Evolutionary conservation across 163 green algal species (phyloP).

Genomic region (Smithsoniella earleae): DNA sequence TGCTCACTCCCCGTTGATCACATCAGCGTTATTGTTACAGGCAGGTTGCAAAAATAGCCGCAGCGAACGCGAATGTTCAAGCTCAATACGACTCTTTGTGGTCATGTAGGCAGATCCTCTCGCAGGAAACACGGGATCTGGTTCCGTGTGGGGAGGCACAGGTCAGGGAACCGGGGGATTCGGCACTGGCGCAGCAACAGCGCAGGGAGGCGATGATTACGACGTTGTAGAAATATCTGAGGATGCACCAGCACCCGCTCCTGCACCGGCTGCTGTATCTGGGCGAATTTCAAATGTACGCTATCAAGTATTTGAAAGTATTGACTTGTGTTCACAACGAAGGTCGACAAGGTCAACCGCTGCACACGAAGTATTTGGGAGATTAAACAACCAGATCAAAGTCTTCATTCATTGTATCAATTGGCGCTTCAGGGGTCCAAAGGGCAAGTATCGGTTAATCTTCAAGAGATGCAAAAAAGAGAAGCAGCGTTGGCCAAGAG

Average conservation of each 20-base stretch:
- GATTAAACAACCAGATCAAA: neutral
- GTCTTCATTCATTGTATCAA: neutral
- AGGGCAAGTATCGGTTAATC: neutral
- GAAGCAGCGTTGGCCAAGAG: neutral
- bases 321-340: neutral
- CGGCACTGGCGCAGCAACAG: neutral
- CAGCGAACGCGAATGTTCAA: too few species aligned
- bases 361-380: too few species aligned
- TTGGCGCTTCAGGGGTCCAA: neutral
- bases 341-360: too few species aligned
- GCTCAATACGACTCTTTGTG: too few species aligned
- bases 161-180: neutral
- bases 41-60: neutral
- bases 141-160: neutral
- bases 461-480: neutral
- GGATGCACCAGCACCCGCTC: neutral
- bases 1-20: too few species aligned
- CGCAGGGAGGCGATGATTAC: constrained; percentile 16
- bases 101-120: constrained; percentile 1
- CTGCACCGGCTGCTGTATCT: neutral
- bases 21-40: too few species aligned
- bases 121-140: neutral
- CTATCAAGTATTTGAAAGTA: neutral
- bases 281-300: neutral
- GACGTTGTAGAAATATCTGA: constrained; percentile 26